These are phyloP conservation scores for Verbena officinalis DNA, from an alignment of 257 asterid species.

Conservation along the genomic window DNA sequence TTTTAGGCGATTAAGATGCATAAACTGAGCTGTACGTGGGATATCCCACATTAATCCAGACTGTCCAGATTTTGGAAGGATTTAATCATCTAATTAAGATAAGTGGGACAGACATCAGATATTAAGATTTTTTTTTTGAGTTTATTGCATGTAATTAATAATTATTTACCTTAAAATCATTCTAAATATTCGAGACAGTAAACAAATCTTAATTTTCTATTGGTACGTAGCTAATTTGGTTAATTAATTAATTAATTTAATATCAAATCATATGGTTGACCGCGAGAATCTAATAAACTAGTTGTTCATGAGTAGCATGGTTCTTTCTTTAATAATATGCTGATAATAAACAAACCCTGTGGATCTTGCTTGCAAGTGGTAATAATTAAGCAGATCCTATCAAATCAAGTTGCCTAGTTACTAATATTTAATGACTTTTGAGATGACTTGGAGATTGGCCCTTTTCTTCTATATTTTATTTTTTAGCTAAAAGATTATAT, in stretches of 20 bases:
- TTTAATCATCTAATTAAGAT: conserved; percentile 4
- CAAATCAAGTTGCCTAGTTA: conserved; percentile 14
- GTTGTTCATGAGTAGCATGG: conserved; percentile 21
- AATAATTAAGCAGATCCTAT: conserved; percentile 16
- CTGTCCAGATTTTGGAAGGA: conserved; percentile 22
- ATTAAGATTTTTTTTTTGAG: conserved; percentile 4
- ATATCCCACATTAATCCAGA: conserved; percentile 15
- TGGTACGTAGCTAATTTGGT: conserved; percentile 5
- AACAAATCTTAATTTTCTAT: conserved; percentile 3
- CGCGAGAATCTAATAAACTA: not conserved
- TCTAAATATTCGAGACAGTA: not conserved
- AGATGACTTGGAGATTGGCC: not conserved
- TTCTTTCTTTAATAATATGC: not conserved
- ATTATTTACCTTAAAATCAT: not conserved
- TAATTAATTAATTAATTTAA: not conserved
- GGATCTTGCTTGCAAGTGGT: not conserved
- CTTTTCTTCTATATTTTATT: not conserved
- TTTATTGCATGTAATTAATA: not conserved
- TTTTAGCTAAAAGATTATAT: too few relatives aligned
- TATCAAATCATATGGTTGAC: not conserved
- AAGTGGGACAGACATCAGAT: conserved; percentile 5
- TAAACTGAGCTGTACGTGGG: not conserved
- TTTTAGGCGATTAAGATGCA: not conserved
- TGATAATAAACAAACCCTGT: not conserved
- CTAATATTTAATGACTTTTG: not conserved